Conservation (phyloP, 768 basidiomycete genomes). For the Russula vinacea region DNA sequence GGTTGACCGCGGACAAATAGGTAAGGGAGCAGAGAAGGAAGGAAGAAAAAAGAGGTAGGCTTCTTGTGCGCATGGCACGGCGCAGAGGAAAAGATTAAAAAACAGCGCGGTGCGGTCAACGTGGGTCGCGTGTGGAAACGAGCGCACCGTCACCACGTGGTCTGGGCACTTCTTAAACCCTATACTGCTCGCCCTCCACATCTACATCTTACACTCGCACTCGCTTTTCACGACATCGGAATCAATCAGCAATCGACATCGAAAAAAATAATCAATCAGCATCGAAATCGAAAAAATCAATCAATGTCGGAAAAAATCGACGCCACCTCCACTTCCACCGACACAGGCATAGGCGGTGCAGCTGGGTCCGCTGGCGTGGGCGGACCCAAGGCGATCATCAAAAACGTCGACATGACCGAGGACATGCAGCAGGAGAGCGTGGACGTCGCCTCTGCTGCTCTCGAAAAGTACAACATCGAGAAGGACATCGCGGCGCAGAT, state of each 20-base stretch:
- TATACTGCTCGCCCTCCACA: neutral
- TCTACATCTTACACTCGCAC: neutral
- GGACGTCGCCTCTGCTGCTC: slow-evolving; percentile 77
- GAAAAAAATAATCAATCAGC: neutral
- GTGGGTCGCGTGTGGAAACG: neutral
- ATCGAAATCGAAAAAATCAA: neutral
- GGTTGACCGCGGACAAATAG: slow-evolving; percentile 7
- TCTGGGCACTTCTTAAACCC: slow-evolving; percentile 7
- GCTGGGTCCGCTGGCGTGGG: slow-evolving; percentile 32
- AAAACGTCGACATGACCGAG: slow-evolving; percentile 95
- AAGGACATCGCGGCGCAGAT: slow-evolving; percentile 97
- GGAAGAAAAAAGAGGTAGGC: too few species aligned
- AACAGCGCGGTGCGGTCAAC: neutral
- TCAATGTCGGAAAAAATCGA: slow-evolving; percentile 48
- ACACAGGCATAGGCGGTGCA: slow-evolving; percentile 44
- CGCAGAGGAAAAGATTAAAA: neutral
- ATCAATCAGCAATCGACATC: slow-evolving; percentile 1
- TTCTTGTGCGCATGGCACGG: slow-evolving; percentile 12
- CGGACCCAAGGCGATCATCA: slow-evolving; percentile 83
- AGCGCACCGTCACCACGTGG: slow-evolving; percentile 16
- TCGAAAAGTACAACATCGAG: slow-evolving; percentile 92
- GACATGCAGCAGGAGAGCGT: slow-evolving; percentile 96
- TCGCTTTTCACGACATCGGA: neutral
- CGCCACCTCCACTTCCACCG: slow-evolving; percentile 54
- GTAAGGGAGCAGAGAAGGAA: neutral